phyloP scores from a whole-genome alignment of 306 rosid species.

The Rosa chinensis region DNA sequence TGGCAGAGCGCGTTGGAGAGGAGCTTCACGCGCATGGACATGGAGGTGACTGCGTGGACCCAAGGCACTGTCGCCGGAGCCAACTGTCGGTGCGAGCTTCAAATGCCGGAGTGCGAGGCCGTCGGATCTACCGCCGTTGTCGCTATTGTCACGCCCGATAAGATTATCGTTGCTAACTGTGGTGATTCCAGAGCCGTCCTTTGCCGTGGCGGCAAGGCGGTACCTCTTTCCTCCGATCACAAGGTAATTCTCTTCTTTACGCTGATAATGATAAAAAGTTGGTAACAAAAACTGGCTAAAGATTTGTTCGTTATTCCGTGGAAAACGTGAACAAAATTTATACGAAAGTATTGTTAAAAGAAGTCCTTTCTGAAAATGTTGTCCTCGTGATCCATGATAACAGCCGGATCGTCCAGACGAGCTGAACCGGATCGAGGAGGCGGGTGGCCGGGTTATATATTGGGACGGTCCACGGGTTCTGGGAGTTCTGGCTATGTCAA shows the following conservation, averaged over 20 bases:
- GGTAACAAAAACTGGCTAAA: no score
- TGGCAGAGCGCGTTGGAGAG: conserved; percentile 54
- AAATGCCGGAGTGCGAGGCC: conserved; percentile 55
- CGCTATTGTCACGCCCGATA: conserved; percentile 44
- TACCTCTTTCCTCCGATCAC: conserved; percentile 68
- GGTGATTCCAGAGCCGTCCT: conserved; percentile 71
- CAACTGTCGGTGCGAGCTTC: conserved; percentile 54
- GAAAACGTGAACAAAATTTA: background rate
- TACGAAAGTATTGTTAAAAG: no score
- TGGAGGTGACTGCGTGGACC: conserved; percentile 40
- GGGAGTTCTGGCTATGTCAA: conserved; percentile 71
- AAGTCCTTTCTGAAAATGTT: background rate
- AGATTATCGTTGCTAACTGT: conserved; percentile 61
- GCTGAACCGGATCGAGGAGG: conserved; percentile 48
- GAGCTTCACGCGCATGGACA: conserved; percentile 57
- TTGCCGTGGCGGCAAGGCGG: conserved; percentile 52
- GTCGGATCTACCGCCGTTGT: conserved; percentile 70
- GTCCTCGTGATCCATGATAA: background rate
- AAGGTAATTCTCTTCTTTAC: conserved; percentile 31
- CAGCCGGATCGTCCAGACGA: conserved; percentile 82
- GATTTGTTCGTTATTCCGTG: background rate
- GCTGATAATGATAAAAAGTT: background rate
- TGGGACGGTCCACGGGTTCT: conserved; percentile 68
- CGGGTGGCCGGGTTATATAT: conserved; percentile 65
- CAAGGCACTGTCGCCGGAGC: conserved; percentile 20